Conservation (phyloP, 2,329 filamentous ascomycete species). For the Dendrostoma leiphaemia region DNA sequence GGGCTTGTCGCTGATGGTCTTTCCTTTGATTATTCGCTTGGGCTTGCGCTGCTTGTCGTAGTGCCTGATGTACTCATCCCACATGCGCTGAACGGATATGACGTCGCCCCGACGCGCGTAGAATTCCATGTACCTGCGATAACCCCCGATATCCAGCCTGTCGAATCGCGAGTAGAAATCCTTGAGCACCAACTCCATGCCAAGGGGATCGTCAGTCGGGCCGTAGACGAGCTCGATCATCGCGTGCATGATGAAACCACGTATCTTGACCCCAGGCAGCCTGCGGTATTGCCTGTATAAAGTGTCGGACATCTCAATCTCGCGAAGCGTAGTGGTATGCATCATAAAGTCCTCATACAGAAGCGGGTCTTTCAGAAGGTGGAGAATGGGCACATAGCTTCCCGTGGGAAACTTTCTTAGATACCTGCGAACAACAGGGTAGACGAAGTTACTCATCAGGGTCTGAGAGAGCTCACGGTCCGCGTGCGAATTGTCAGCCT, state of each 20-base stretch:
- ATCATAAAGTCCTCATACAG: slow-evolving; percentile 42
- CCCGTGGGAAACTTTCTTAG: slow-evolving; percentile 12
- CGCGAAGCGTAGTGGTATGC: slow-evolving; percentile 30
- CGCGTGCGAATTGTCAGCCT: background rate
- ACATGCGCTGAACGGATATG: slow-evolving; percentile 42
- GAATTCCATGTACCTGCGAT: slow-evolving; percentile 47
- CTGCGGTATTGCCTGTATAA: slow-evolving; percentile 47
- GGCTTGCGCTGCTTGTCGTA: slow-evolving; percentile 23
- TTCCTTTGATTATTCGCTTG: background rate
- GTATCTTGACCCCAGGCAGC: slow-evolving; percentile 36
- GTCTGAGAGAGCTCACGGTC: slow-evolving; percentile 3
- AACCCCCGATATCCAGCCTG: slow-evolving; percentile 42
- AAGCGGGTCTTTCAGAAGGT: slow-evolving; percentile 33
- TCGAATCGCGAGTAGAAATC: slow-evolving; percentile 47
- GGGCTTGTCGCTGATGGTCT: background rate
- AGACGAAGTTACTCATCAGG: slow-evolving; percentile 11
- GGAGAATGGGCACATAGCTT: slow-evolving; percentile 37
- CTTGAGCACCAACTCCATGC: slow-evolving; percentile 44
- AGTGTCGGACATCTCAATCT: slow-evolving; percentile 32
- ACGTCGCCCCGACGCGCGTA: slow-evolving; percentile 48
- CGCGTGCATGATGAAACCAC: slow-evolving; percentile 37
- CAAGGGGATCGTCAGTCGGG: slow-evolving; percentile 33
- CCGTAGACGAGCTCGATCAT: slow-evolving; percentile 42
- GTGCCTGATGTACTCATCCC: slow-evolving; percentile 38
- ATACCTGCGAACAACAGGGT: slow-evolving; percentile 10